These are phyloP conservation scores for Kodamaea sagamina DNA, from an alignment of 805 yeast genomes.

Conservation along the genomic window DNA sequence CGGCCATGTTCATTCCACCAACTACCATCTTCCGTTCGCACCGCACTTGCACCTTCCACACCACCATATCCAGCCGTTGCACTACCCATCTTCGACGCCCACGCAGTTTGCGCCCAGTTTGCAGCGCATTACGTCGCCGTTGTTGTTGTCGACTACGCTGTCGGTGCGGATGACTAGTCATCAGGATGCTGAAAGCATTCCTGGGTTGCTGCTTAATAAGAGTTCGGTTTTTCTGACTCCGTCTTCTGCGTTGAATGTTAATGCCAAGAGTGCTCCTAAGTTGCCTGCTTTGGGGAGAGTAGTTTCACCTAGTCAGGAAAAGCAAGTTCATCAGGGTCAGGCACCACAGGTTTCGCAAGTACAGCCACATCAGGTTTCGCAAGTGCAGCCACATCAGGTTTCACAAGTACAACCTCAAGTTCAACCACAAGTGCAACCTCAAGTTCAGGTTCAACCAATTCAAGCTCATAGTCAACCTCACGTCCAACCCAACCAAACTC, in stretches of 20 bases:
- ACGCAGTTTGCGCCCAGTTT: constrained; percentile 69
- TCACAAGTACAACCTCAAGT: constrained; percentile 17
- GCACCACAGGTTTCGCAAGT: too few relatives aligned
- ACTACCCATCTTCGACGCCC: constrained; percentile 69
- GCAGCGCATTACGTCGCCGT: constrained; percentile 64
- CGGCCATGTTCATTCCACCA: neutral
- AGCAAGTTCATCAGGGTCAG: too few relatives aligned
- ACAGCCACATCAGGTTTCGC: too few relatives aligned
- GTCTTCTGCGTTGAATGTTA: constrained; percentile 31
- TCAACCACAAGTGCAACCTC: neutral
- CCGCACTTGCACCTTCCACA: constrained; percentile 9
- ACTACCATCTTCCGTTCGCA: constrained; percentile 2
- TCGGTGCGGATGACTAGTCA: constrained; percentile 19
- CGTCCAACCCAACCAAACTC: constrained; percentile 28
- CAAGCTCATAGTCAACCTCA: constrained; percentile 28
- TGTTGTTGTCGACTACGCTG: constrained; percentile 55
- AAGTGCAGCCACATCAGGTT: too few relatives aligned
- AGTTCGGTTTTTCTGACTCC: constrained; percentile 33
- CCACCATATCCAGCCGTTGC: constrained; percentile 48
- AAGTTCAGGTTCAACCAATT: constrained; percentile 11
- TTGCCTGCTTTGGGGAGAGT: constrained; percentile 29
- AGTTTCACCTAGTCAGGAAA: neutral
- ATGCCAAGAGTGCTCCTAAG: constrained; percentile 24
- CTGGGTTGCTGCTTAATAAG: constrained; percentile 34
- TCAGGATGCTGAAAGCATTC: constrained; percentile 13